Evolutionary conservation across 2,329 filamentous ascomycete species (phyloP).

Genomic region (Aspergillus melleus): DNA sequence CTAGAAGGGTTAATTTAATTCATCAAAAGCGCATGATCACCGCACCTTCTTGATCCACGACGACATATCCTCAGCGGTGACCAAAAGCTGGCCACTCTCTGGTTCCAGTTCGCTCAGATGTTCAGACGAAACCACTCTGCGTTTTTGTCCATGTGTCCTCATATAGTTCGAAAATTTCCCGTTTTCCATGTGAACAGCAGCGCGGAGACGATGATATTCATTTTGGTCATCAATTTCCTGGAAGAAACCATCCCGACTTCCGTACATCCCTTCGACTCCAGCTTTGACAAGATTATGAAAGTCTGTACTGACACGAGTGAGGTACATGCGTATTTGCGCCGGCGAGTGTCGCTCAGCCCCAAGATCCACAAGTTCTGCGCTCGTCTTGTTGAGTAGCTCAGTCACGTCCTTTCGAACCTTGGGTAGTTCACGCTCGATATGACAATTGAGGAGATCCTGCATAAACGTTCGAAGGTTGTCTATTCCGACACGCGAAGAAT

Average conservation of each 20-base stretch:
- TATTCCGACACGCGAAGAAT: slow-evolving; percentile 19
- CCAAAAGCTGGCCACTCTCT: slow-evolving; percentile 11
- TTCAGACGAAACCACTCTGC: slow-evolving; percentile 10
- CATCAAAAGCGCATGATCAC: background rate
- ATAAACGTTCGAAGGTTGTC: slow-evolving; percentile 22
- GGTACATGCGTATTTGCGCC: slow-evolving; percentile 20
- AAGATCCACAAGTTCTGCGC: slow-evolving; percentile 15
- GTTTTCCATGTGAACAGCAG: slow-evolving; percentile 20
- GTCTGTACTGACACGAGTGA: slow-evolving; percentile 20
- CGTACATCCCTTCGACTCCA: slow-evolving; percentile 24
- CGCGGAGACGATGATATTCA: slow-evolving; percentile 15
- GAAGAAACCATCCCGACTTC: slow-evolving; percentile 16
- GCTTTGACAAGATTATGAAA: slow-evolving; percentile 20
- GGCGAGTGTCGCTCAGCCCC: slow-evolving; percentile 14
- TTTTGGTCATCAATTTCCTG: background rate
- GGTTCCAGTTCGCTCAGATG: background rate
- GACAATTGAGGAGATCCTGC: slow-evolving; percentile 19
- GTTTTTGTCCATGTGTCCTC: slow-evolving; percentile 17
- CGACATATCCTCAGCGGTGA: slow-evolving; percentile 16
- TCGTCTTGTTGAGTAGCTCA: slow-evolving; percentile 10
- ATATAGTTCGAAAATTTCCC: slow-evolving; percentile 20
- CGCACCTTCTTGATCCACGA: slow-evolving; percentile 22
- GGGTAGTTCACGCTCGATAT: slow-evolving; percentile 22
- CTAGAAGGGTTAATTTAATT: slow-evolving; percentile 13
- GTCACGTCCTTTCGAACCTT: slow-evolving; percentile 21